These are phyloP conservation scores for Curvularia hawaiiensis DNA, from an alignment of 2,329 filamentous ascomycete species.

Conservation along the genomic window DNA sequence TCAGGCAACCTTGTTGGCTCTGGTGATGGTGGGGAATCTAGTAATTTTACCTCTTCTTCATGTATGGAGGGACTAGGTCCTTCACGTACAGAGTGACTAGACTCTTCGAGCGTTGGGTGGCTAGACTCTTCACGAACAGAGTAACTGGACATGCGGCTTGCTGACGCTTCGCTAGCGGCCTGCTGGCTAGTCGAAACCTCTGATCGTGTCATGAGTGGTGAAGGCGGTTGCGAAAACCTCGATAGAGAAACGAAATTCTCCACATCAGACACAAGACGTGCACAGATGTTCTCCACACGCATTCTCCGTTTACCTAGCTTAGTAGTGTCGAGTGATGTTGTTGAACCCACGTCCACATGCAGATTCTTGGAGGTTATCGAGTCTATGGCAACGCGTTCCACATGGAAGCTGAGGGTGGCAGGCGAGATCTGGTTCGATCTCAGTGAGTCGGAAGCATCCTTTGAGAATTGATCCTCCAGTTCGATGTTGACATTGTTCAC, in stretches of 20 bases:
- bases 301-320: slow-evolving; percentile 71
- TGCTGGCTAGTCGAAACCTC: slow-evolving; percentile 30
- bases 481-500: slow-evolving; percentile 70
- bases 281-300: slow-evolving; percentile 66
- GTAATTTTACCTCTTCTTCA: slow-evolving; percentile 1
- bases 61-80: neutral
- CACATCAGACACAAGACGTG: slow-evolving; percentile 69
- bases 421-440: slow-evolving; percentile 54
- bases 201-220: slow-evolving; percentile 60
- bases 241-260: slow-evolving; percentile 67
- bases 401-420: slow-evolving; percentile 67
- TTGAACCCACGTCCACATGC: slow-evolving; percentile 28
- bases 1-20: neutral
- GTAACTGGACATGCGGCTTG: slow-evolving; percentile 17
- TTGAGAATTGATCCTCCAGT: slow-evolving; percentile 60
- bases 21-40: neutral
- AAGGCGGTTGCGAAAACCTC: slow-evolving; percentile 63
- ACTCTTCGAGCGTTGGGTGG: neutral
- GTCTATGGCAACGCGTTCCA: slow-evolving; percentile 70
- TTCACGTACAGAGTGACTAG: neutral
- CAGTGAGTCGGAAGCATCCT: slow-evolving; percentile 60
- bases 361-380: slow-evolving; percentile 55
- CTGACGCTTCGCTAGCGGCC: slow-evolving; percentile 24
- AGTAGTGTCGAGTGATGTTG: slow-evolving; percentile 32
- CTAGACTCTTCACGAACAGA: slow-evolving; percentile 5